Conservation (phyloP, 441 rosid species). For the Croton laevigatus region DNA sequence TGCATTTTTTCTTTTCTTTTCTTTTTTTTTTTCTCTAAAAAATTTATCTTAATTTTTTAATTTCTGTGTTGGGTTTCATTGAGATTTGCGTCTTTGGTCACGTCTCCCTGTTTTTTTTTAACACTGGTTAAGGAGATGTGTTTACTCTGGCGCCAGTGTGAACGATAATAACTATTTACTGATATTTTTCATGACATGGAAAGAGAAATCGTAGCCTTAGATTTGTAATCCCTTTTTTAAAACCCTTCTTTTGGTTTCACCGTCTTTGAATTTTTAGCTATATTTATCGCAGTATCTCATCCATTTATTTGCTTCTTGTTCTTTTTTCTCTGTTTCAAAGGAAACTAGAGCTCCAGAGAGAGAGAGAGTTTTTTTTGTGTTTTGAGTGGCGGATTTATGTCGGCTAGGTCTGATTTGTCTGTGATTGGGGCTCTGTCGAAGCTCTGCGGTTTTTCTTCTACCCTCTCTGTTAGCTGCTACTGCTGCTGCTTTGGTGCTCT, state of each 20-base stretch:
- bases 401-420: constrained; percentile 73
- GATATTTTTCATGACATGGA: constrained; percentile 35
- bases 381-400: constrained; percentile 58
- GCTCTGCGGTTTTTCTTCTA: constrained; percentile 38
- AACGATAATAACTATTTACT: constrained; percentile 15
- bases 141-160: constrained; percentile 3
- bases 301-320: constrained; percentile 4
- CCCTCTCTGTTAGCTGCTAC: neutral
- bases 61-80: constrained; percentile 13
- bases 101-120: constrained; percentile 20
- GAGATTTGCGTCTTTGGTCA: neutral
- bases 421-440: constrained; percentile 62
- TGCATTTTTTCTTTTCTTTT: constrained; percentile 3
- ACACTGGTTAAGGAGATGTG: constrained; percentile 9
- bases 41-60: neutral
- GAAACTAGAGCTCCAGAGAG: constrained; percentile 10
- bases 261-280: constrained; percentile 11
- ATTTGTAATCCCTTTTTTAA: constrained; percentile 42
- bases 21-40: constrained; percentile 4
- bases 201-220: constrained; percentile 48
- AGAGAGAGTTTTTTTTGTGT: neutral
- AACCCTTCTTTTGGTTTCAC: neutral
- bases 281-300: constrained; percentile 28
- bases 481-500: neutral
- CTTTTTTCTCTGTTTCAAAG: constrained; percentile 21